These are phyloP conservation scores for Macrophomina phaseolina DNA, from an alignment of 2,329 filamentous ascomycete species.

Conservation along the genomic window DNA sequence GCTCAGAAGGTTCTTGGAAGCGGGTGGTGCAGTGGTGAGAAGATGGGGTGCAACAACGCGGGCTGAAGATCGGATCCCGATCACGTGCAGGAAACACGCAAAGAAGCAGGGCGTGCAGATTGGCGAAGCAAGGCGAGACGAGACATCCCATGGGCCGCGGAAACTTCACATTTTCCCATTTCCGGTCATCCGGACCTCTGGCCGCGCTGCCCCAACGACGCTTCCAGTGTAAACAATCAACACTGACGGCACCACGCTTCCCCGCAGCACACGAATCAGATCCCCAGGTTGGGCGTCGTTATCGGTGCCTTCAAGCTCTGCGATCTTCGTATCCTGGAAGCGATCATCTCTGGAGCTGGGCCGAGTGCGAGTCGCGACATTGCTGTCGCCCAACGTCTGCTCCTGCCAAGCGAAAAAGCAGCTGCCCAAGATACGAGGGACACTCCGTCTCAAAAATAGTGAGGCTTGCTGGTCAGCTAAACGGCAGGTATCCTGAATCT, in stretches of 20 bases:
- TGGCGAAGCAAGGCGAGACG: not conserved
- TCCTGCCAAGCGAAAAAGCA: constrained; percentile 7
- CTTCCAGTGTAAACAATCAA: constrained; percentile 1
- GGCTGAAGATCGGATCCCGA: not conserved
- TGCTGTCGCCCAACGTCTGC: not conserved
- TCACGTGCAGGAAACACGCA: not conserved
- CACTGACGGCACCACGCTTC: not conserved
- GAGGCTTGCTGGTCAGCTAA: constrained; percentile 3
- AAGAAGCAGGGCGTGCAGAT: not conserved
- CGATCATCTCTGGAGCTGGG: not conserved
- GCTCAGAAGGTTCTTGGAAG: not conserved
- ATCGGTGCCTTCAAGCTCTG: not conserved
- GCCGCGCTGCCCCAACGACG: constrained; percentile 8
- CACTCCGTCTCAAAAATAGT: not conserved
- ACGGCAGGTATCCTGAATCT: not conserved
- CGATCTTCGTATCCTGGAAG: constrained; percentile 1
- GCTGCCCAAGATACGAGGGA: constrained; percentile 10
- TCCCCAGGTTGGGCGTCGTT: constrained; percentile 8
- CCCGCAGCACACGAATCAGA: constrained; percentile 11
- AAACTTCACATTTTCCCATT: not conserved
- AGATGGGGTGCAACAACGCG: not conserved
- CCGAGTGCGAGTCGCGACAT: not conserved
- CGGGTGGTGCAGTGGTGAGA: not conserved
- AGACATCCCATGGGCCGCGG: too few relatives aligned
- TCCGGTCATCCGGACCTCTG: not conserved